These are phyloP conservation scores for Sordariomycetes sp. DNA, from an alignment of 2,329 filamentous ascomycete species.

Conservation along the genomic window DNA sequence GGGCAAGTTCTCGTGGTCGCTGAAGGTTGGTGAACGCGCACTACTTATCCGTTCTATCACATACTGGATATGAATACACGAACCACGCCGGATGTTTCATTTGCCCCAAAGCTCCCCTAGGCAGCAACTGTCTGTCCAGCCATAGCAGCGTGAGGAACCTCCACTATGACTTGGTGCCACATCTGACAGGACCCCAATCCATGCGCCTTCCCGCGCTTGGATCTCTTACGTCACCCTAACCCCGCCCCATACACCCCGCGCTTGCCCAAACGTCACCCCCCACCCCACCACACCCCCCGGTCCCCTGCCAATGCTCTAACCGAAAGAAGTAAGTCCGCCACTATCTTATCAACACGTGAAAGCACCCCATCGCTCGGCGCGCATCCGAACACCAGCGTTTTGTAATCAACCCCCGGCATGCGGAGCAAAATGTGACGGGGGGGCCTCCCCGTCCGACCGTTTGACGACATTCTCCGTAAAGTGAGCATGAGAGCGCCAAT, in stretches of 20 bases:
- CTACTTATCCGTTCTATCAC: no score
- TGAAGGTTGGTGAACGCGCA: no score
- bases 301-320: neutral
- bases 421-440: neutral
- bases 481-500: neutral
- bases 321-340: neutral
- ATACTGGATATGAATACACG: no score
- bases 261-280: no score
- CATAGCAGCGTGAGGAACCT: neutral
- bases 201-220: neutral
- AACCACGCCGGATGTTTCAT: no score
- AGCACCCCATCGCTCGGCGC: constrained; percentile 4
- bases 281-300: no score
- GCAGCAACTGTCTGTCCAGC: neutral
- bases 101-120: neutral
- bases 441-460: no score
- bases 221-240: neutral
- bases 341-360: constrained; percentile 6
- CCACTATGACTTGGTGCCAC: no score
- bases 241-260: neutral
- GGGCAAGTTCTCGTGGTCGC: no score
- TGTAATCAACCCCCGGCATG: neutral
- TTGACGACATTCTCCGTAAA: no score
- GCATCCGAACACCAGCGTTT: neutral
- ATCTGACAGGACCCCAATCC: neutral